Evolutionary conservation across 495 filamentous ascomycete species (phyloP).

Genomic region (Penicillium silybi): DNA sequence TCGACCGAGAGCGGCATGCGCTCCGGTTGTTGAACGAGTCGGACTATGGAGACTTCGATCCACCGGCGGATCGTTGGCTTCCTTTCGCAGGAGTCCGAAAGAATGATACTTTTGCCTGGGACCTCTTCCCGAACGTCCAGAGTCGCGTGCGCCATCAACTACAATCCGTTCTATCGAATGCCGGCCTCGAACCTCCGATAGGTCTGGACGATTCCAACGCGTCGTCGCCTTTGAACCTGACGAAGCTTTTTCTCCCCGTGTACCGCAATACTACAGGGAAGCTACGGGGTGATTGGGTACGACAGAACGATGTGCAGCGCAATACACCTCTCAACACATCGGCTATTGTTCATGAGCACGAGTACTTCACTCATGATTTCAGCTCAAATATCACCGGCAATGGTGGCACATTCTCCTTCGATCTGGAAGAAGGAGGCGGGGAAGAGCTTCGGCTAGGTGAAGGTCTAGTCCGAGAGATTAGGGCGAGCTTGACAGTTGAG

Average conservation of each 20-base stretch:
- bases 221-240: slow-evolving; percentile 39
- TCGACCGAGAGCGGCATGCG: slow-evolving; percentile 51
- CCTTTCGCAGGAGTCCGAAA: slow-evolving; percentile 74
- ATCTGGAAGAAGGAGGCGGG: slow-evolving; percentile 37
- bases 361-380: slow-evolving; percentile 55
- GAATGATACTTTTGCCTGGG: slow-evolving; percentile 74
- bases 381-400: slow-evolving; percentile 64
- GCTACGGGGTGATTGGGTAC: slow-evolving; percentile 72
- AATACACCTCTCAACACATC: slow-evolving; percentile 49
- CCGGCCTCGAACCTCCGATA: slow-evolving; percentile 29
- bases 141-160: slow-evolving; percentile 50
- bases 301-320: slow-evolving; percentile 37
- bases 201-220: slow-evolving; percentile 37
- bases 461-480: slow-evolving; percentile 54
- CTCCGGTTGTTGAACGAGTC: slow-evolving; percentile 67
- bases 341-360: slow-evolving; percentile 43
- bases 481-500: slow-evolving; percentile 63
- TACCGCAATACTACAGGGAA: slow-evolving; percentile 83
- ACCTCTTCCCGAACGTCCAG: slow-evolving; percentile 52
- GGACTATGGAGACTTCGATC: slow-evolving; percentile 69
- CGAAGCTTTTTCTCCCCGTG: slow-evolving; percentile 45
- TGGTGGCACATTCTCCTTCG: slow-evolving; percentile 43
- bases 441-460: slow-evolving; percentile 30
- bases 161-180: slow-evolving; percentile 38
- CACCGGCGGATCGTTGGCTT: slow-evolving; percentile 56